phyloP scores from a whole-genome alignment of 768 basidiomycete species.

The Russula compacta region DNA sequence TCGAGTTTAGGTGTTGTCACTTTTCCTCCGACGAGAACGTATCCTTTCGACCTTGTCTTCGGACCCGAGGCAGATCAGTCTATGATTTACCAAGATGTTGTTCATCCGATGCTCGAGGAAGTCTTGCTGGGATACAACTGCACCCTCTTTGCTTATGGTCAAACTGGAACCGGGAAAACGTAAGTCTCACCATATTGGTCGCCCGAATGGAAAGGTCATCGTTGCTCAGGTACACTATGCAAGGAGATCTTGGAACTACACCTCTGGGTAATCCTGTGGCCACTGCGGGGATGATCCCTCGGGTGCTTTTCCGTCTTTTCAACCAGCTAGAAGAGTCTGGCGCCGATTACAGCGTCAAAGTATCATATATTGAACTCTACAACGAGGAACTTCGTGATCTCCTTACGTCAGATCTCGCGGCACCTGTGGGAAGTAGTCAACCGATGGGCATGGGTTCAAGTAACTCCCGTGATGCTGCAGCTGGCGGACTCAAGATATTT shows the following conservation, averaged over 20 bases:
- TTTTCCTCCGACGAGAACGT: slow-evolving; percentile 72
- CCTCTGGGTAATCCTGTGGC: slow-evolving; percentile 82
- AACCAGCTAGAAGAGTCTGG: slow-evolving; percentile 70
- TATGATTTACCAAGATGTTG: slow-evolving; percentile 89
- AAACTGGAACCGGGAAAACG: slow-evolving; percentile 99
- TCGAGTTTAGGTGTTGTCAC: slow-evolving; percentile 68
- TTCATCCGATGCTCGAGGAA: slow-evolving; percentile 85
- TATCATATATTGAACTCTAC: slow-evolving; percentile 92
- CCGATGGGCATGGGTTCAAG: slow-evolving; percentile 64
- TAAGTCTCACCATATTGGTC: slow-evolving; percentile 33
- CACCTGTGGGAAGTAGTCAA: slow-evolving; percentile 57
- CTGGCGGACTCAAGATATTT: slow-evolving; percentile 73
- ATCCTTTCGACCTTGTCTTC: slow-evolving; percentile 92
- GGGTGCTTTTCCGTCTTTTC: slow-evolving; percentile 86
- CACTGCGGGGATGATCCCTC: slow-evolving; percentile 93
- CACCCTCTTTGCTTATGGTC: slow-evolving; percentile 95
- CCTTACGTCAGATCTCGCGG: slow-evolving; percentile 66
- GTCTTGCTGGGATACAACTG: slow-evolving; percentile 97
- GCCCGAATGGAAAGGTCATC: not conserved
- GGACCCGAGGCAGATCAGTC: slow-evolving; percentile 96
- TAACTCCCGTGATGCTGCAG: slow-evolving; percentile 35
- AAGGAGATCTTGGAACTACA: slow-evolving; percentile 80
- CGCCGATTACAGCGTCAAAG: slow-evolving; percentile 83
- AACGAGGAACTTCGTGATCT: slow-evolving; percentile 98
- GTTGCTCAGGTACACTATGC: slow-evolving; percentile 81